Conservation (phyloP, 2,329 filamentous ascomycete species). For the Fusarium ramigenum region DNA sequence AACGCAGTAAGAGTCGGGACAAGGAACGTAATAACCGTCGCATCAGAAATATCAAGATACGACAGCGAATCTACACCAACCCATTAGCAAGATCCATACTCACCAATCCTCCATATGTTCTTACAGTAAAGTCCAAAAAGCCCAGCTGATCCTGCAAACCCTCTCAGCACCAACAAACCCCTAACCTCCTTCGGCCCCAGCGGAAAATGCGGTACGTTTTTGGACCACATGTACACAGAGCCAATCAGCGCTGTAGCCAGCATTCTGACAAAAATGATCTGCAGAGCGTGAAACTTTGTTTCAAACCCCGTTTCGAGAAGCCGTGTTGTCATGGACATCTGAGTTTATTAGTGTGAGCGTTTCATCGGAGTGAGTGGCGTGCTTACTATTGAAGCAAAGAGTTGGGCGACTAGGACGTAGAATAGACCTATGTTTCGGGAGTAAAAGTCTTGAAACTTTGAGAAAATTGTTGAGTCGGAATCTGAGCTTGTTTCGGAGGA, state of each 20-base stretch:
- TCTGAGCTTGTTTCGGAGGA: neutral
- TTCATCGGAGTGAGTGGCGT: rapidly evolving
- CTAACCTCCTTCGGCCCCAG: constrained; percentile 71
- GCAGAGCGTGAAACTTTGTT: constrained; percentile 52
- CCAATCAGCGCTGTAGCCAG: constrained; percentile 49
- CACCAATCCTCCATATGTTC: neutral
- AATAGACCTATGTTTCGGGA: constrained; percentile 54
- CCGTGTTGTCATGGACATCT: constrained; percentile 55
- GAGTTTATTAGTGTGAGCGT: neutral
- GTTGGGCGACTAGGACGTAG: constrained; percentile 52
- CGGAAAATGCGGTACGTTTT: constrained; percentile 67
- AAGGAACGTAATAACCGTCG: constrained; percentile 82
- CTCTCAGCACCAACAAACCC: constrained; percentile 70
- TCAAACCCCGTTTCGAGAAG: constrained; percentile 48
- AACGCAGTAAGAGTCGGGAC: constrained; percentile 73
- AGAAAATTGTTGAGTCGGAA: neutral
- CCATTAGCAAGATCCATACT: neutral
- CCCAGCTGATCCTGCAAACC: constrained; percentile 70
- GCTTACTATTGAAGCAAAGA: constrained; percentile 53
- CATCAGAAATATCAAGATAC: constrained; percentile 80
- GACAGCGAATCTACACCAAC: constrained; percentile 55
- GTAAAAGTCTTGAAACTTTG: constrained; percentile 53
- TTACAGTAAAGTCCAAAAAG: constrained; percentile 67
- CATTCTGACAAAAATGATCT: constrained; percentile 57
- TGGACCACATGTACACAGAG: constrained; percentile 53